phyloP scores from a whole-genome alignment of 306 rosid species.

The Quercus mongolica region DNA sequence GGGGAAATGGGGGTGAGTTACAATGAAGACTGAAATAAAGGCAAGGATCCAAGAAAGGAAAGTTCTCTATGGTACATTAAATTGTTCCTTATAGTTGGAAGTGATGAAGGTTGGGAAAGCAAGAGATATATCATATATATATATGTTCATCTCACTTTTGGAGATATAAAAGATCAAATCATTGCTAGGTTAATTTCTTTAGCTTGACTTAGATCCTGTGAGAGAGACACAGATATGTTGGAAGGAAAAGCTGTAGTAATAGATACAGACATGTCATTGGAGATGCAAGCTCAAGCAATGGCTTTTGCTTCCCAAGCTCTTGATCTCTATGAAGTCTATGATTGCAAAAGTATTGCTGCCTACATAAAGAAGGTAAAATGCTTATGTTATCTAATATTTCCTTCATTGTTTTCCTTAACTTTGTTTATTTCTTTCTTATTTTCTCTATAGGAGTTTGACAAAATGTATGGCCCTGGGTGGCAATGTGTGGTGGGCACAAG shows the following conservation, averaged over 20 bases:
- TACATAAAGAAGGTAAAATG: neutral
- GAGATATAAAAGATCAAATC: neutral
- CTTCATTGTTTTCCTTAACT: neutral
- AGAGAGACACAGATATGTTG: neutral
- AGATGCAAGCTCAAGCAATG: neutral
- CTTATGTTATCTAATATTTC: neutral
- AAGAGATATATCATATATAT: too few relatives aligned
- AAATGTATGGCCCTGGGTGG: neutral
- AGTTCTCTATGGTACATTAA: too few relatives aligned
- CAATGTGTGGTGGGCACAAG: neutral
- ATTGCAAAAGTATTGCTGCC: neutral
- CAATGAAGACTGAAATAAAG: too few relatives aligned
- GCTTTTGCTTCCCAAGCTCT: neutral
- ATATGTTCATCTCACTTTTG: too few relatives aligned
- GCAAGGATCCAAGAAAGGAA: too few relatives aligned
- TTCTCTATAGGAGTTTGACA: neutral
- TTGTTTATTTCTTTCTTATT: neutral
- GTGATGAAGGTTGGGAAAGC: too few relatives aligned
- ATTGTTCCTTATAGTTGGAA: too few relatives aligned
- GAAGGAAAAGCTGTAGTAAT: neutral
- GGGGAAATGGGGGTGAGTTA: too few relatives aligned
- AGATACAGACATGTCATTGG: neutral
- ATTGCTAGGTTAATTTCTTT: neutral
- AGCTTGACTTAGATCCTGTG: neutral
- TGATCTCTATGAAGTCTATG: neutral